phyloP scores from a whole-genome alignment of 352 stramenopile genomes.

The Globisporangium canariense region DNA sequence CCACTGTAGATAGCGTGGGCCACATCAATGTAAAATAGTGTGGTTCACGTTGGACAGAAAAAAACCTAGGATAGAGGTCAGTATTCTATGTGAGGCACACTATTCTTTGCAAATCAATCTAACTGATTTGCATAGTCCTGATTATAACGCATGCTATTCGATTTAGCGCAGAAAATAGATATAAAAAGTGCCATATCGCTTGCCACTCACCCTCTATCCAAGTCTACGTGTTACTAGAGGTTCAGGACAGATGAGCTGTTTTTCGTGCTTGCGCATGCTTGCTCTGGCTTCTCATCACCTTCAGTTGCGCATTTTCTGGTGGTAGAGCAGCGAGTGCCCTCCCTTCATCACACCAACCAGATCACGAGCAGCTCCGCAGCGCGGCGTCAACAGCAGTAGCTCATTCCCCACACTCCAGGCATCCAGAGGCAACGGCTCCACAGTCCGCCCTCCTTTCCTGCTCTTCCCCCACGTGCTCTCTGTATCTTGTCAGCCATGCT shows the following conservation, averaged over 20 bases:
- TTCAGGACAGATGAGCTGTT: not conserved
- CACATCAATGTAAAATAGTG: not conserved
- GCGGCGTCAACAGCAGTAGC: not conserved
- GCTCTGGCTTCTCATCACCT: slow-evolving; percentile 1
- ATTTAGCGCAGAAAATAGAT: no score
- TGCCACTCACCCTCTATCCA: not conserved
- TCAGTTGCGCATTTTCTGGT: slow-evolving; percentile 16
- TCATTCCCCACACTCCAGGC: slow-evolving; percentile 1
- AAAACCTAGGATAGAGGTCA: not conserved
- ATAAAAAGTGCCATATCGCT: no score
- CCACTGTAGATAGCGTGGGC: not conserved
- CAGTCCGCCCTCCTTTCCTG: not conserved
- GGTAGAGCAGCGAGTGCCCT: not conserved
- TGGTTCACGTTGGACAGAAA: not conserved
- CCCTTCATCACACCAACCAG: not conserved
- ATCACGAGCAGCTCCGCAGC: not conserved
- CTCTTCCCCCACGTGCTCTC: not conserved
- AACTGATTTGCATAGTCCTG: not conserved
- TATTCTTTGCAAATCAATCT: not conserved
- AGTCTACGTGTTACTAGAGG: not conserved
- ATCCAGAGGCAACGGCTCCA: not conserved
- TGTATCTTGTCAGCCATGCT: slow-evolving; percentile 8
- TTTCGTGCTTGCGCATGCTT: slow-evolving; percentile 5
- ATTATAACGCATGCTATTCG: not conserved
- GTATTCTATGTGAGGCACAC: not conserved